These are phyloP conservation scores for Melampsora abietis-canadensis DNA, from an alignment of 1,284 basidiomycete genomes.

Conservation along the genomic window DNA sequence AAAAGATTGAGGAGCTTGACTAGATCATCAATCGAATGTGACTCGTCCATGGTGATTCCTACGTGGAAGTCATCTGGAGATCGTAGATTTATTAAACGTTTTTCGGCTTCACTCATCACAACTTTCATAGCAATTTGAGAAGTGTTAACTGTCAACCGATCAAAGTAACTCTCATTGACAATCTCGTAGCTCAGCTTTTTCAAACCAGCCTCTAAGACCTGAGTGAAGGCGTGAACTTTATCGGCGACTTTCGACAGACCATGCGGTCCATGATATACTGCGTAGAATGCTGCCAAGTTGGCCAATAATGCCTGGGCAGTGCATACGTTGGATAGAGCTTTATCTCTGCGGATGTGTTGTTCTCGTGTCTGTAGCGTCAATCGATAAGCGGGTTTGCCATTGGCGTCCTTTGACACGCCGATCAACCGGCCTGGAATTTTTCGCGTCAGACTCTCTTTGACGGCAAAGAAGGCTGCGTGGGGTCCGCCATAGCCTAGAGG, in stretches of 20 bases:
- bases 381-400: conserved; percentile 83
- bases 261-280: conserved; percentile 89
- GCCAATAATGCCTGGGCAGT: conserved; percentile 78
- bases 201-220: conserved; percentile 69
- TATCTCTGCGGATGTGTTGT: conserved; percentile 54
- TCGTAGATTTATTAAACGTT: conserved; percentile 78
- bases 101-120: conserved; percentile 68
- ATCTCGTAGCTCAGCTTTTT: conserved; percentile 68
- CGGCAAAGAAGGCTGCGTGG: conserved; percentile 93
- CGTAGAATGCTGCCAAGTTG: conserved; percentile 96
- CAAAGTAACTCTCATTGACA: conserved; percentile 70
- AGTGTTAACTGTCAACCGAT: conserved; percentile 78
- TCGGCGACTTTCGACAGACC: conserved; percentile 81
- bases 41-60: conserved; percentile 91
- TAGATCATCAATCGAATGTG: conserved; percentile 60
- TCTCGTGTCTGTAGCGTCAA: conserved; percentile 74
- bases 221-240: conserved; percentile 85
- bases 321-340: conserved; percentile 54
- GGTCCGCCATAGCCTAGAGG: conserved; percentile 86
- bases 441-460: conserved; percentile 84
- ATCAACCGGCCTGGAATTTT: conserved; percentile 96
- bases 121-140: conserved; percentile 63
- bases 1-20: conserved; percentile 79
- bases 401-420: conserved; percentile 78
- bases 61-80: conserved; percentile 71